Base-by-base conservation (phyloP, 2,329 filamentous ascomycete genomes). In the Pezicula neosporulosa region DNA sequence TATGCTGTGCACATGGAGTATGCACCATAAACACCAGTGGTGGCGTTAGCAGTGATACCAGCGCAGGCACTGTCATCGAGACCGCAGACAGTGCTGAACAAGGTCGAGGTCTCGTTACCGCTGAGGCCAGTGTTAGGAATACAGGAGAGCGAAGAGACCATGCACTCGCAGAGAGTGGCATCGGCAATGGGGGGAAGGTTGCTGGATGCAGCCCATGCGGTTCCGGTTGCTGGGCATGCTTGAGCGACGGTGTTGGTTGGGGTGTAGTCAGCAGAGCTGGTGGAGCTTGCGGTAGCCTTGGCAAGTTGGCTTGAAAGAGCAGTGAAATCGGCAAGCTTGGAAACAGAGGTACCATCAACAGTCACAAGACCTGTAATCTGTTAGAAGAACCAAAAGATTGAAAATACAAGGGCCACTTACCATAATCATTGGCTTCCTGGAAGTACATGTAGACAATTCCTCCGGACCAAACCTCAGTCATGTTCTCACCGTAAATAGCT, bases 401-500 rank as follows among this genome's bases (percentile, higher is more conserved):
- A 44, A 19, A 19, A n/a, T 3, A 10, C 3, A 9, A 45, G 33
- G 16, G 44, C 33, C 45, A 63, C 76, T 61, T 72, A 80, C 88
- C 94, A 66, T 90, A 99, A 69, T 97, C 77, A 76, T 97, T 97
- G 54, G 69, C 76, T 71, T 96, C 92, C 76, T 96, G 81, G 76
- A 91, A 93, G 78, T 94, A 99, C 90, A 96, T 96, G 82, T 97
- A 99, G 69, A 97, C 91, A 60, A 99, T 96, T 73, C 93, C 94
- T 63, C 94, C 94, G 51, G 89, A 95, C 83, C 94, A 94, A 66
- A 96, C 90, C 9, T 72, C 71, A 27, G 84, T 88, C 94, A 99
- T 99, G 54, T 91, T 68, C 53, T 77, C 68, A 48, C 86, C 84
- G 73, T 89, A 99, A 9, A 99, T 83, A 49, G 88, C 86, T 42